phyloP scores from a whole-genome alignment of 768 basidiomycete species.

The Suillus fuscotomentosus region DNA sequence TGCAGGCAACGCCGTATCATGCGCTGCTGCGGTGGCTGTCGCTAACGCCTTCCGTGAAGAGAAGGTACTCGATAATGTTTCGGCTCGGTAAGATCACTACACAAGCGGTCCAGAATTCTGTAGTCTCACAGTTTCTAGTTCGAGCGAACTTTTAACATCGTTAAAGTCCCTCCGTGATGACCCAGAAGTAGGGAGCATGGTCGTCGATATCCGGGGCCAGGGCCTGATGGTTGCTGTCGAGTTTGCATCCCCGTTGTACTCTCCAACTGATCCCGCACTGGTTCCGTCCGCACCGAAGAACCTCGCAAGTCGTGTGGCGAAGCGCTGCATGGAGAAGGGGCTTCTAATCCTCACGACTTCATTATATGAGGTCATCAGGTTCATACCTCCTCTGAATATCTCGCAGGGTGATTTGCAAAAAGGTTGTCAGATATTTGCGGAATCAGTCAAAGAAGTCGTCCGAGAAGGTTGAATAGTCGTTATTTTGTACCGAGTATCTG shows the following conservation, averaged over 20 bases:
- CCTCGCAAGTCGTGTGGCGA: conserved; percentile 69
- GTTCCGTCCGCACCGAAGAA: conserved; percentile 40
- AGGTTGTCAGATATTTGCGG: conserved; percentile 62
- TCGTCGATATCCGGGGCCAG: conserved; percentile 84
- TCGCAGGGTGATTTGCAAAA: conserved; percentile 69
- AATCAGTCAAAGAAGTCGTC: conserved; percentile 71
- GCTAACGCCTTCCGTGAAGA: conserved; percentile 76
- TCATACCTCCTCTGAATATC: conserved; percentile 92
- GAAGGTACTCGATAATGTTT: conserved; percentile 79
- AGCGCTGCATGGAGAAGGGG: conserved; percentile 82
- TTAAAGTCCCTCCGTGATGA: conserved; percentile 59
- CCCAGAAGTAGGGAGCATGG: conserved; percentile 48
- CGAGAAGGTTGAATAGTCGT: conserved; percentile 31
- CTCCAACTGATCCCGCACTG: conserved; percentile 46
- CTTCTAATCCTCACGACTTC: conserved; percentile 88
- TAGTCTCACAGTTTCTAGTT: conserved; percentile 39
- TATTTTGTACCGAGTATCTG: background rate
- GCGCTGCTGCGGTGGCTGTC: conserved; percentile 87
- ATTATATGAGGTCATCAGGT: conserved; percentile 83
- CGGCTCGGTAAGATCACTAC: conserved; percentile 48
- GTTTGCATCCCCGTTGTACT: conserved; percentile 62
- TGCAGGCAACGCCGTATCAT: conserved; percentile 88
- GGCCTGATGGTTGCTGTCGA: conserved; percentile 91
- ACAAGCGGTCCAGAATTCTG: background rate
- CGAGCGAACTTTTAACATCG: conserved; percentile 64